A percentile compares a stretch with the other conserved stretches of the same genome.
phyloP scores from a whole-genome alignment of 2,329 filamentous ascomycete species.

The Talaromyces sp. region DNA sequence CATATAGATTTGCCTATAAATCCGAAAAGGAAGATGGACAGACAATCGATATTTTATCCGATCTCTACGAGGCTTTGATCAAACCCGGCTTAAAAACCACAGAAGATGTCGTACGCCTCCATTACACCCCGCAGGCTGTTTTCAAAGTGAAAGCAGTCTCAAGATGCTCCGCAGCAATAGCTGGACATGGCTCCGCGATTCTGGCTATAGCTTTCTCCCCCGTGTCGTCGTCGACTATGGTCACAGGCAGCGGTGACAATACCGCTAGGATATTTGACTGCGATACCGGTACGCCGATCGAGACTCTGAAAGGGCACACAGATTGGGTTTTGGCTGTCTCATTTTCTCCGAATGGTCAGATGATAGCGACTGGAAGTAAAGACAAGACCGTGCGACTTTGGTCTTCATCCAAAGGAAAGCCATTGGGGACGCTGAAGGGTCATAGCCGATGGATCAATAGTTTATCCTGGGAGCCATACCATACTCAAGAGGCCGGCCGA shows the following conservation, averaged over 20 bases:
- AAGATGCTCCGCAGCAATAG: slow-evolving; percentile 79
- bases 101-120: slow-evolving; percentile 58
- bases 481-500: slow-evolving; percentile 67
- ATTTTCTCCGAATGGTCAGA: slow-evolving; percentile 77
- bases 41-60: slow-evolving; percentile 42
- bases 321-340: slow-evolving; percentile 85
- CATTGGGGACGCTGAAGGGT: slow-evolving; percentile 70
- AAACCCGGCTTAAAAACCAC: slow-evolving; percentile 50
- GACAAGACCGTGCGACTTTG: slow-evolving; percentile 88
- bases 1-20: slow-evolving; percentile 61
- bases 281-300: slow-evolving; percentile 81
- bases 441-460: slow-evolving; percentile 87
- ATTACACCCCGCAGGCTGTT: slow-evolving; percentile 77
- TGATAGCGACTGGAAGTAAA: slow-evolving; percentile 85
- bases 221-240: slow-evolving; percentile 66
- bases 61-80: slow-evolving; percentile 49
- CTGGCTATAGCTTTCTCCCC: slow-evolving; percentile 82
- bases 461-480: slow-evolving; percentile 89
- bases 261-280: slow-evolving; percentile 93
- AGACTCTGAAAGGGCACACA: slow-evolving; percentile 80
- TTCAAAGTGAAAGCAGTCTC: slow-evolving; percentile 91
- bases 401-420: slow-evolving; percentile 75
- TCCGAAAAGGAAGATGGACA: slow-evolving; percentile 33
- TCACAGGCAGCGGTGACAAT: slow-evolving; percentile 84
- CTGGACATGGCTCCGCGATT: slow-evolving; percentile 88